Base-by-base conservation (phyloP, 352 stramenopile genomes). In the Plasmopara viticola region DNA sequence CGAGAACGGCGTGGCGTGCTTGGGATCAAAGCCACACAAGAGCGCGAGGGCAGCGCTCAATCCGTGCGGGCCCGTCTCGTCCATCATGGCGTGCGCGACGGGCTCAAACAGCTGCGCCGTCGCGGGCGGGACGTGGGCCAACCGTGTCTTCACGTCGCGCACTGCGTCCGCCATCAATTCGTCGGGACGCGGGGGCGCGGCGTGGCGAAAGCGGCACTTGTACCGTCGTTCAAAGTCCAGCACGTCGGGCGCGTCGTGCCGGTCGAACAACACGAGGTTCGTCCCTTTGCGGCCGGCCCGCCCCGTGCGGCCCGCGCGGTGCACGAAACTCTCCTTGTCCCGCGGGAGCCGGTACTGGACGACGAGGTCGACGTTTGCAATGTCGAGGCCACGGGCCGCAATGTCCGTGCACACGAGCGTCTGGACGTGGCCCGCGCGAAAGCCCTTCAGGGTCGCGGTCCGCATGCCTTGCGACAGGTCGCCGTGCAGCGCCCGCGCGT, bases 391-490 rank as follows among this genome's bases (percentile, higher is more conserved):
- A 59, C 88, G 80, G 3, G 87, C 87, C 15, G 87, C 87, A 68
- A 96, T 91, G 47, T 97, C 88, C 29, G 87, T 96, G 56, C 86
- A 94, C 43, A 96, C 82, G 3, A 96, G 62, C 7, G 96, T 96
- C 66, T 96, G 90, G 50, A 98, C 95, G 9, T 84, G 66, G 52
- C 95, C 95, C 28, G 80, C 86, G 44, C 95, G 86, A 82, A 99
- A 99, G 15, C 92, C 92, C 38, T 96, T 85, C 66, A 99, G 94
- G 17, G 96, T 99, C n/a, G 91, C 73, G 60, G 98, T 96, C 52
- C 97, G 67, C 67, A 88, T 84, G 20, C 76, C 78, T 58, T 90
- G 76, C 34, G 80, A 90, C 33, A 92, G 56, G 52, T 91, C 78
- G n/a, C 80, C 80, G 56, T 94, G 79, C 13, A 90, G 60, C 17